phyloP scores from a whole-genome alignment of 768 basidiomycete species.

The Lentinula sp. region DNA sequence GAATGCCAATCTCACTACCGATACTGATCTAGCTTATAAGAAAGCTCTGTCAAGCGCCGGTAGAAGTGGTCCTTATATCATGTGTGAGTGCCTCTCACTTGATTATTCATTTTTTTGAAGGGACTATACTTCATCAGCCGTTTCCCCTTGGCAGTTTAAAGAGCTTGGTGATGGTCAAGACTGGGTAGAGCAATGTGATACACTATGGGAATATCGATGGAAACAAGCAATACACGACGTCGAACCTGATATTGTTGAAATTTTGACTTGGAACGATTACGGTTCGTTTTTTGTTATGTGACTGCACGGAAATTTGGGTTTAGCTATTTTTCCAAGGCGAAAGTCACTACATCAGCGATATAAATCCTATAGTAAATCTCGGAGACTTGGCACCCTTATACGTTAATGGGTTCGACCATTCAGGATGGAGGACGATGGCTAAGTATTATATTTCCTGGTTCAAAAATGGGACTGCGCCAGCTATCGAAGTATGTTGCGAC shows the following conservation, averaged over 20 bases:
- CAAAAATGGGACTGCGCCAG: slow-evolving; percentile 16
- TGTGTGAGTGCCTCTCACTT: slow-evolving; percentile 13
- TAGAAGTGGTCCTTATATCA: slow-evolving; percentile 21
- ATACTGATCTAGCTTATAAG: slow-evolving; percentile 19
- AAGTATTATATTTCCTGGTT: slow-evolving; percentile 19
- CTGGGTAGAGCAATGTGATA: slow-evolving; percentile 19
- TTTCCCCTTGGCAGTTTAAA: slow-evolving; percentile 22
- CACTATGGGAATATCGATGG: slow-evolving; percentile 22
- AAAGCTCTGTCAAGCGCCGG: slow-evolving; percentile 8
- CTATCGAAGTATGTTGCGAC: slow-evolving; percentile 20
- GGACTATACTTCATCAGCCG: slow-evolving; percentile 7
- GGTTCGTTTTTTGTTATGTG: slow-evolving; percentile 13
- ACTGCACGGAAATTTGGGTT: neutral
- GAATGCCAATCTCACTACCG: slow-evolving; percentile 15
- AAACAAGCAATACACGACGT: slow-evolving; percentile 18
- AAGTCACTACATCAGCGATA: slow-evolving; percentile 34
- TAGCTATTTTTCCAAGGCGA: slow-evolving; percentile 14
- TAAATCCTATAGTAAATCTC: slow-evolving; percentile 17
- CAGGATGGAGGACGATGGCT: slow-evolving; percentile 17
- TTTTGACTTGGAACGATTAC: slow-evolving; percentile 17
- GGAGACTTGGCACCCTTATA: slow-evolving; percentile 18
- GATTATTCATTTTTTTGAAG: neutral
- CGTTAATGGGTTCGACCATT: slow-evolving; percentile 17
- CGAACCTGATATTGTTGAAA: slow-evolving; percentile 18
- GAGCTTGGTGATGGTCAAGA: slow-evolving; percentile 15